Evolutionary conservation across 441 rosid genomes (phyloP).

Genomic region (Eruca vesicaria): DNA sequence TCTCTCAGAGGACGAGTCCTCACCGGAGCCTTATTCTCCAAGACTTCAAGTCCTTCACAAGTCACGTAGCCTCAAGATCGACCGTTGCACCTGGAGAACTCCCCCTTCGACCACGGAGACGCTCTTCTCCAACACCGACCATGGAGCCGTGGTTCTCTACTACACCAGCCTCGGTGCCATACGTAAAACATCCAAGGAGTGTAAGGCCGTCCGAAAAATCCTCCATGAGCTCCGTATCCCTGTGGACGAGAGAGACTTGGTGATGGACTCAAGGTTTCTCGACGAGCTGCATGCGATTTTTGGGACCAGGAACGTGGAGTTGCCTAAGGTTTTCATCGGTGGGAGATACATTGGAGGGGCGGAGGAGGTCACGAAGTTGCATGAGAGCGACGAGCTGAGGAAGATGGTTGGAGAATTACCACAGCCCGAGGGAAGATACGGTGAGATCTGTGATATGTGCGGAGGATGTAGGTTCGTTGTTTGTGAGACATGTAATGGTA

Average conservation of each 20-base stretch:
- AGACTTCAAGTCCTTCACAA: conserved; percentile 57
- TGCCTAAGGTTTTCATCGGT: conserved; percentile 61
- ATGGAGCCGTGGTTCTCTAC: conserved; percentile 48
- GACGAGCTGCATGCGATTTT: conserved; percentile 50
- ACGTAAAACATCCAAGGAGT: conserved; percentile 74
- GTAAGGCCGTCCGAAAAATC: conserved; percentile 64
- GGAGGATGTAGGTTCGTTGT: conserved; percentile 58
- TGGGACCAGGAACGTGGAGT: conserved; percentile 34
- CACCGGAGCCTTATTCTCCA: no score
- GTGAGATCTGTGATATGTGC: conserved; percentile 43
- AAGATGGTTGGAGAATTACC: conserved; percentile 38
- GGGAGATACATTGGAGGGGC: conserved; percentile 59
- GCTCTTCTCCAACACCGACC: conserved; percentile 22
- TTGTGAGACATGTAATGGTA: conserved; percentile 62
- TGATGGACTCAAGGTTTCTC: conserved; percentile 55
- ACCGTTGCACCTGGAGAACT: not conserved
- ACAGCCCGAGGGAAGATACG: conserved; percentile 6
- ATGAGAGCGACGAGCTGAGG: conserved; percentile 59
- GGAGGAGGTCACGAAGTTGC: conserved; percentile 48
- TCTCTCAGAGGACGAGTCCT: conserved; percentile 37
- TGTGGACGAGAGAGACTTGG: conserved; percentile 74
- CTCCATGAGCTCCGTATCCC: conserved; percentile 51
- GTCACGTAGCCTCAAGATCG: conserved; percentile 44
- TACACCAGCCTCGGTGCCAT: conserved; percentile 77
- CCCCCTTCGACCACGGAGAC: conserved; percentile 24